Evolutionary conservation across 345 rosid genomes (phyloP), one percentile per base, ranked within the genome.

Genomic region (Diplotaxis tenuifolia): DNA sequence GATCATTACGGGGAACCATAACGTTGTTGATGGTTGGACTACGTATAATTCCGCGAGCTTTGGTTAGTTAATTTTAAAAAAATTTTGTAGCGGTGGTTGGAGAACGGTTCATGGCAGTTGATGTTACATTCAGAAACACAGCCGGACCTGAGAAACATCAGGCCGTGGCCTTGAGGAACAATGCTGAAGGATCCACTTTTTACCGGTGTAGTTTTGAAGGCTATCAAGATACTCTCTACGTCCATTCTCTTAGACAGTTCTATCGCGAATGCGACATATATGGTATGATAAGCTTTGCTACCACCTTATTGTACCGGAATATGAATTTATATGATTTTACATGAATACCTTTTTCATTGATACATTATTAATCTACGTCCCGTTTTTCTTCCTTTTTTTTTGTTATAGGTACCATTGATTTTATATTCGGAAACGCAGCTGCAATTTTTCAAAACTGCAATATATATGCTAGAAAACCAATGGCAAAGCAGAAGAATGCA

Each of bases 131-230:
- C 60, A 78, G 84, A 70, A 87, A 87, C 74, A 85, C 88, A 0
- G 92, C 92, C 0, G 92, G 89, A 6, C 92, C 88, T 6, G 80
- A 73, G 32, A 84, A 88, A 62, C 88, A 83, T 74, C 92, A 88
- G 34, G 92, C 92, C 5, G 92, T 88, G 55, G 92, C 92, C 1
- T 19, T 88, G 62, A 73, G 89, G 45, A 86, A 80, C 71, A 88
- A 82, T 49, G 88, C 92, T 0, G 92, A 88, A 63, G 71, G 78
- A 67, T 84, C 89, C 7, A 70, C 84, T 0, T 87, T 85, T 59
- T 84, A 84, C 21, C 84, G 89, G 1, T 87, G 89, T 80, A 85
- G 89, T 56, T 87, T 87, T 12, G 91, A 85, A 66, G 89, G 88
- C 12, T 85, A 82, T 55, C 89, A 82, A 69, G 88, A 84, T 38